phyloP scores from a whole-genome alignment of 2,329 filamentous ascomycete genomes.

The Alternaria panax region DNA sequence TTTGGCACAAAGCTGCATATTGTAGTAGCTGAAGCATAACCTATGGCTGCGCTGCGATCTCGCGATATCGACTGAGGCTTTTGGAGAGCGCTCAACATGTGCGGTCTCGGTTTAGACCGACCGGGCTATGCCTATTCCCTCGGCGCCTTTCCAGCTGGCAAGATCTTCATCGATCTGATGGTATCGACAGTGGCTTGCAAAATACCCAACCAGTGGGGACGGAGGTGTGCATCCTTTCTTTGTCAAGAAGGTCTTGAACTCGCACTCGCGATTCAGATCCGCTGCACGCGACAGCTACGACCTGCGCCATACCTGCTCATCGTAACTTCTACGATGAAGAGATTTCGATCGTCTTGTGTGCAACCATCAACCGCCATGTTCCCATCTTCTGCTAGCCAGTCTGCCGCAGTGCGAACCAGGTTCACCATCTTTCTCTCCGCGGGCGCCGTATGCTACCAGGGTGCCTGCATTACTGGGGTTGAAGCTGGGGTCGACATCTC shows the following conservation, averaged over 20 bases:
- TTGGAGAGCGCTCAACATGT: slow-evolving; percentile 14
- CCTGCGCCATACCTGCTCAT: not conserved
- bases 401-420: not conserved
- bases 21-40: not conserved
- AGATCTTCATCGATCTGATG: not conserved
- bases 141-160: not conserved
- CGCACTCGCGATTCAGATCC: not conserved
- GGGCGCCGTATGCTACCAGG: not conserved
- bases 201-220: not conserved
- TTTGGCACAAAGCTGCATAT: slow-evolving; percentile 5
- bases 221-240: not conserved
- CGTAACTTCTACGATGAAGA: not conserved
- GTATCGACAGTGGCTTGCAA: not conserved
- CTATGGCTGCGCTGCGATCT: slow-evolving; percentile 3
- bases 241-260: not conserved
- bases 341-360: not conserved
- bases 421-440: slow-evolving; percentile 3
- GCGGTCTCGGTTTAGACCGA: not conserved
- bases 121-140: not conserved
- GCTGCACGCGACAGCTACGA: not conserved
- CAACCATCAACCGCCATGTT: not conserved
- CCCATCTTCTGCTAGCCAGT: not conserved
- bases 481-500: slow-evolving; percentile 13
- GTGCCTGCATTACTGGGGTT: slow-evolving; percentile 5
- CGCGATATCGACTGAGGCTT: slow-evolving; percentile 1